Percentiles rank a stretch among this genome's conserved stretches.
Conservation (phyloP, 2,329 filamentous ascomycete species). For the Fusarium domesticum region DNA sequence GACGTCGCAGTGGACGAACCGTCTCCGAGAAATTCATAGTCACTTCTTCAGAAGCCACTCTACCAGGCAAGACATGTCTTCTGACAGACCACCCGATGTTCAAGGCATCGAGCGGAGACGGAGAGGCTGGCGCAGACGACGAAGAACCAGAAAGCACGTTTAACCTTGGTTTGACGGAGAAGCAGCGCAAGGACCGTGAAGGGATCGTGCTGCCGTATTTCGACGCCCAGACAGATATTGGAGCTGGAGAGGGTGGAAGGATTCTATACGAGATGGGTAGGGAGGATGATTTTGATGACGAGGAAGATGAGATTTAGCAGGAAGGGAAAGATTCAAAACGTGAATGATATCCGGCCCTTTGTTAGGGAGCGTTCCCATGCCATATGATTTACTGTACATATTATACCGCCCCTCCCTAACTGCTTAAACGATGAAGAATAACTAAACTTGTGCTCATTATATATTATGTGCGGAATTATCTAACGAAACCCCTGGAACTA, state of each 20-base stretch:
- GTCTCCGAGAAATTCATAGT: conserved; percentile 67
- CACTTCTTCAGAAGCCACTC: conserved; percentile 25
- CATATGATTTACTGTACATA: no score
- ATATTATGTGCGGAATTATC: no score
- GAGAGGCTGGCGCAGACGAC: conserved; percentile 41
- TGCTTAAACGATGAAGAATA: no score
- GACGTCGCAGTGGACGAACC: conserved; percentile 75
- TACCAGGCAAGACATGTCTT: conserved; percentile 48
- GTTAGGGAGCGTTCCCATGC: no score
- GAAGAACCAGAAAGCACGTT: conserved; percentile 74
- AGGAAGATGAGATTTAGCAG: conserved; percentile 80
- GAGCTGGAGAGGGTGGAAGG: conserved; percentile 79
- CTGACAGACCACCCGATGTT: conserved; percentile 77
- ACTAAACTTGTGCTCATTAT: no score
- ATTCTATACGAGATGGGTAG: conserved; percentile 96
- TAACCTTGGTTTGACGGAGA: conserved; percentile 80
- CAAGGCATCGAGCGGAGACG: conserved; percentile 40
- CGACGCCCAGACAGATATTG: conserved; percentile 82
- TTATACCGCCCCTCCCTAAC: no score
- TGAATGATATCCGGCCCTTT: no score
- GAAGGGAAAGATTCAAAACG: neutral
- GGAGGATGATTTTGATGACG: conserved; percentile 96
- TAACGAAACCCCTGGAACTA: no score
- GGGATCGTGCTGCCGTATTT: conserved; percentile 93
- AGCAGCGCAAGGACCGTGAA: conserved; percentile 82